Evolutionary conservation across 139 green algal genomes (phyloP).

Genomic region (Pseudopediastrum boryanum): DNA sequence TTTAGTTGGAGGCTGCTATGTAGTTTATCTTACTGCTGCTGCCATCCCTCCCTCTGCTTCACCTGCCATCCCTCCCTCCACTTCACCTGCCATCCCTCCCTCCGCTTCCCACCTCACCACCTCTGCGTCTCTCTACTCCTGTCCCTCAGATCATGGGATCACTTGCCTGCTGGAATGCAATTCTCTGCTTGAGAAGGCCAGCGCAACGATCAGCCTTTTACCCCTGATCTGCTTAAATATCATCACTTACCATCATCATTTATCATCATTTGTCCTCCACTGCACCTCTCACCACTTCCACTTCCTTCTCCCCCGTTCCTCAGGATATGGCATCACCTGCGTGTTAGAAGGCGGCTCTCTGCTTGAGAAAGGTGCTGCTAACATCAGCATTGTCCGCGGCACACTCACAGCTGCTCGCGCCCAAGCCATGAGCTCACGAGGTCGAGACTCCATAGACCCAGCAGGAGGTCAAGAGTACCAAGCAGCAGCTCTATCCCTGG

Average conservation of each 20-base stretch:
- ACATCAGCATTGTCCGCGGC: constrained; percentile 80
- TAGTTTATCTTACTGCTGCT: too few relatives aligned
- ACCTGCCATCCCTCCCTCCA: too few relatives aligned
- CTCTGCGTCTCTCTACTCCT: too few relatives aligned
- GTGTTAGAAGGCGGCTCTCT: constrained; percentile 91
- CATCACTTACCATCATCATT: too few relatives aligned
- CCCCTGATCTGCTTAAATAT: too few relatives aligned
- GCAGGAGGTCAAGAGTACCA: constrained; percentile 82
- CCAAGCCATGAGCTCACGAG: constrained; percentile 71
- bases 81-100: too few relatives aligned
- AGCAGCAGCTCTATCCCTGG: constrained; percentile 90
- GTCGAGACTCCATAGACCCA: constrained; percentile 67
- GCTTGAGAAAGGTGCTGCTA: constrained; percentile 93
- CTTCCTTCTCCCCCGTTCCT: too few relatives aligned
- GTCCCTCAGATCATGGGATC: constrained; percentile 88
- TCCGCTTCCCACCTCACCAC: too few relatives aligned
- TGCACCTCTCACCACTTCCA: too few relatives aligned
- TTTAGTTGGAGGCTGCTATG: too few relatives aligned
- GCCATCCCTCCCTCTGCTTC: too few relatives aligned
- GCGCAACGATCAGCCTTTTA: constrained; percentile 82
- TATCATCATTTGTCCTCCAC: too few relatives aligned
- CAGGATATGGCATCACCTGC: constrained; percentile 89
- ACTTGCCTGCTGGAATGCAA: constrained; percentile 93
- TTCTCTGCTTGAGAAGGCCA: constrained; percentile 91
- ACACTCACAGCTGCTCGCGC: constrained; percentile 71